Base-by-base conservation (phyloP, 2,329 filamentous ascomycete species). In the Leptographium wingfieldii region DNA sequence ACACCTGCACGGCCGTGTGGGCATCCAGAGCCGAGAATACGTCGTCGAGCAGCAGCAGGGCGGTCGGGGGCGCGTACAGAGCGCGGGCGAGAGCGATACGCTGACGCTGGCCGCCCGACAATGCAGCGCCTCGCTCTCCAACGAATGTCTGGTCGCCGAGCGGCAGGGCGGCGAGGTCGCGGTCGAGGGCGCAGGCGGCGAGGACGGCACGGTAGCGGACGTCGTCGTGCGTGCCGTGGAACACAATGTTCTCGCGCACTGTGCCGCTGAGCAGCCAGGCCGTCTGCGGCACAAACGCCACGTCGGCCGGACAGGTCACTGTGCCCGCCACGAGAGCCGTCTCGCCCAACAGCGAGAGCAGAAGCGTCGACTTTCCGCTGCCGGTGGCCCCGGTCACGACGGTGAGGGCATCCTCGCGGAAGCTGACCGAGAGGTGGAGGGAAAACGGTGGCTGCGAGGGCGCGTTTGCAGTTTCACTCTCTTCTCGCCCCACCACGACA, bases 31-130 rank as follows among this genome's bases (percentile, higher is more conserved):
- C 92, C 67, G 90, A 95, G 40, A 96, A 78, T 63, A 92, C 94
- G 70, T 96, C 92, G 68, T 96, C 92, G 51, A 96, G 79, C 16
- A 96, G 79, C 11, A 96, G 74, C 70, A 95, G 89, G 4, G 90
- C 91, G 69, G 33, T 10, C 2, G 87, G 3, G 2, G 87, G 90
- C 65, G 88, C 92, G 72, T 96, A 96, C 19, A 96, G 78, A 2
- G 92, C 92, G 66, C 92, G 84, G 19, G 92, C 92, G 55, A 96
- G 80, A 27, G 90, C 95, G 52, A 96, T 95, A 59, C 92, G 84
- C 72, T 96, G 91, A 72, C 95, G 96, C 72, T 96, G 92, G 4
- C 92, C 92, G 64, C 92, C 92, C 12, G 92, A 96, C 14, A 96
- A 80, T 16, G 90, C 90, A 61, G 96, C 94, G 27, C 92, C 92